phyloP scores from a whole-genome alignment of 2,329 filamentous ascomycete genomes.

The Macrophomina pseudophaseolina region DNA sequence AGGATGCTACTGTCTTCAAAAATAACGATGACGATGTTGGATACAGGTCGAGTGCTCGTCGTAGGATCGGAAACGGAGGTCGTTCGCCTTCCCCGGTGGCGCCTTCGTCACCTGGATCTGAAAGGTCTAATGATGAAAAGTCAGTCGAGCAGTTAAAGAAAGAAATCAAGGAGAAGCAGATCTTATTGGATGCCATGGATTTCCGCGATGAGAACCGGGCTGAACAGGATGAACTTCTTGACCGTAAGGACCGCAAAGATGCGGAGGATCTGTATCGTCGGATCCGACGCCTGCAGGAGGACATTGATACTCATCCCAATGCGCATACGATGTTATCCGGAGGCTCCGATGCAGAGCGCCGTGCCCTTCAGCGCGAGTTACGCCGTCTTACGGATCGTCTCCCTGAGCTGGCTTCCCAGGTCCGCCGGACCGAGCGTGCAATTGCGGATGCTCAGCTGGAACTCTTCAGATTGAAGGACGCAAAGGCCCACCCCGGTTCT shows the following conservation, averaged over 20 bases:
- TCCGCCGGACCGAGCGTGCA: constrained; percentile 85
- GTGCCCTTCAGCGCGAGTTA: constrained; percentile 84
- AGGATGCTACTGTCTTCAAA: constrained; percentile 95
- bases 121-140: constrained; percentile 76
- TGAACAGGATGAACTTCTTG: constrained; percentile 90
- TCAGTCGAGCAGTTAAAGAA: constrained; percentile 88
- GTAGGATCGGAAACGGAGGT: constrained; percentile 71
- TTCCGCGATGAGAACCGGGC: constrained; percentile 89
- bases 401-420: constrained; percentile 88
- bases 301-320: constrained; percentile 91
- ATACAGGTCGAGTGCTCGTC: constrained; percentile 91
- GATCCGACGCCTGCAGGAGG: constrained; percentile 88
- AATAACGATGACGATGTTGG: constrained; percentile 91
- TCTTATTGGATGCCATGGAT: constrained; percentile 93
- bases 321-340: constrained; percentile 52
- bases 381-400: constrained; percentile 88
- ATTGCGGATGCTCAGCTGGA: constrained; percentile 92
- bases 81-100: constrained; percentile 82
- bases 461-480: constrained; percentile 90
- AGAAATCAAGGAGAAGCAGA: constrained; percentile 90
- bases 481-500: constrained; percentile 85
- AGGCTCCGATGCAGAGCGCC: constrained; percentile 79
- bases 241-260: constrained; percentile 87
- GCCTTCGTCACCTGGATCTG: constrained; percentile 56
- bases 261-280: constrained; percentile 93